Conservation (phyloP, 805 yeast genomes). For the Metschnikowia kofuensis region DNA sequence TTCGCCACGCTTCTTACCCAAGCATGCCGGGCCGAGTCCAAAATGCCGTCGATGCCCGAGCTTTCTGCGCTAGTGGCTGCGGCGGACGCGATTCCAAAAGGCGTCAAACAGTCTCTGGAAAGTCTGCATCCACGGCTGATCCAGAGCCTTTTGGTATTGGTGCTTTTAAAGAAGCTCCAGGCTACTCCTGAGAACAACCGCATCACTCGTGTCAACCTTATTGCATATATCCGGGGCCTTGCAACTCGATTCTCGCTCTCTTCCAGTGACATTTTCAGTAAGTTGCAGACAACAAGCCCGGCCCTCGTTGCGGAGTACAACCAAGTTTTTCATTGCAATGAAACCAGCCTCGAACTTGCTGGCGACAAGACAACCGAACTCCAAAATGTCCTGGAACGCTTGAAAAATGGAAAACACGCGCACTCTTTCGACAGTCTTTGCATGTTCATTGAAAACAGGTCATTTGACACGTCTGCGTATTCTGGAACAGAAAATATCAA, state of each 20-base stretch:
- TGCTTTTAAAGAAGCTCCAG: slow-evolving; percentile 1
- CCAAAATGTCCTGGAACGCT: slow-evolving; percentile 9
- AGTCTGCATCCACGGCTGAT: slow-evolving; percentile 1
- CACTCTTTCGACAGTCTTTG: slow-evolving; percentile 23
- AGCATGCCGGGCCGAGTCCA: neutral
- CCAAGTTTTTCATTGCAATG: slow-evolving; percentile 2
- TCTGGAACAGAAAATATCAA: slow-evolving; percentile 2
- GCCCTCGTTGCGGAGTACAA: slow-evolving; percentile 8
- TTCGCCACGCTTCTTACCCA: slow-evolving; percentile 12
- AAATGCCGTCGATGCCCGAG: neutral
- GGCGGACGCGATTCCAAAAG: neutral
- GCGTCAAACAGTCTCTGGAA: neutral
- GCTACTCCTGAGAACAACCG: neutral
- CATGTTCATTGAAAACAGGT: slow-evolving; percentile 19
- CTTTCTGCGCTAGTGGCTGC: neutral
- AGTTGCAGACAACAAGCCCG: neutral
- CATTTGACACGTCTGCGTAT: slow-evolving; percentile 14
- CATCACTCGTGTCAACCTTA: slow-evolving; percentile 1
- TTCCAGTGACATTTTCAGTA: neutral
- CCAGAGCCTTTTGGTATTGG: neutral
- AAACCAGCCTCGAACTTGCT: neutral
- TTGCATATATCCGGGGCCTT: slow-evolving; percentile 2
- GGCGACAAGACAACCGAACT: neutral
- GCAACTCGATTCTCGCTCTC: neutral
- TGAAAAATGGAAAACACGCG: slow-evolving; percentile 19